Evolutionary conservation across 805 yeast species (phyloP).

Genomic region (Ogataea haglerorum): DNA sequence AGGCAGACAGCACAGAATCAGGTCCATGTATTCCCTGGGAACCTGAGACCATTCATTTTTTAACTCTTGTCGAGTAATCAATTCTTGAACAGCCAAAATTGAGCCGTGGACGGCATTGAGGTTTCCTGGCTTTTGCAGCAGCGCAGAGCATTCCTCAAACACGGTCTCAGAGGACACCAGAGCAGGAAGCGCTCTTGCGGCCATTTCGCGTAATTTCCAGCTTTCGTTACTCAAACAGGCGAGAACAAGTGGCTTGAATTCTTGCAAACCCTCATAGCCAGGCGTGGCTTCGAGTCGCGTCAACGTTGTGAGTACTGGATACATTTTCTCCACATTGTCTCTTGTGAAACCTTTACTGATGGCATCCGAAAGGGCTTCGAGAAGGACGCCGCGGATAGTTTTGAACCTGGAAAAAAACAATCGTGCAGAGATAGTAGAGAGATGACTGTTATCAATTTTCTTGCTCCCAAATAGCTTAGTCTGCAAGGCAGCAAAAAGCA

Average conservation of each 20-base stretch:
- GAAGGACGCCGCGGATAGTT: constrained; percentile 48
- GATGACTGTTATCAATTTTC: constrained; percentile 31
- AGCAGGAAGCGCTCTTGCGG: constrained; percentile 66
- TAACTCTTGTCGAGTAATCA: constrained; percentile 22
- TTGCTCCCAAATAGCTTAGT: constrained; percentile 72
- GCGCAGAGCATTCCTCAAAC: constrained; percentile 25
- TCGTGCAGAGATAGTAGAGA: constrained; percentile 40
- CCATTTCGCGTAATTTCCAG: constrained; percentile 89
- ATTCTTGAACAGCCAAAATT: constrained; percentile 44
- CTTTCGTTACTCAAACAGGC: constrained; percentile 47
- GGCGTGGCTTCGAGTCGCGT: constrained; percentile 63
- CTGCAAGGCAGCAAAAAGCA: constrained; percentile 85
- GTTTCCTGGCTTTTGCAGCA: constrained; percentile 13
- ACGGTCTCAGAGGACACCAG: constrained; percentile 37
- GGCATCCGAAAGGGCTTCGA: constrained; percentile 38
- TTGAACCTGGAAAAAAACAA: constrained; percentile 67
- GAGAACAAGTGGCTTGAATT: constrained; percentile 48
- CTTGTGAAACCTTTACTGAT: constrained; percentile 21
- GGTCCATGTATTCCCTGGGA: constrained; percentile 28
- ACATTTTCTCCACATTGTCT: constrained; percentile 54
- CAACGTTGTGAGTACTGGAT: constrained; percentile 72
- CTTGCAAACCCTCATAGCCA: constrained; percentile 49
- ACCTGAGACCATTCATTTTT: constrained; percentile 27
- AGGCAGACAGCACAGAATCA: constrained; percentile 21
- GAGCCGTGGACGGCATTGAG: constrained; percentile 60